These are phyloP conservation scores for Diplotaxis tenuifolia DNA, from an alignment of 345 rosid species.

Conservation along the genomic window DNA sequence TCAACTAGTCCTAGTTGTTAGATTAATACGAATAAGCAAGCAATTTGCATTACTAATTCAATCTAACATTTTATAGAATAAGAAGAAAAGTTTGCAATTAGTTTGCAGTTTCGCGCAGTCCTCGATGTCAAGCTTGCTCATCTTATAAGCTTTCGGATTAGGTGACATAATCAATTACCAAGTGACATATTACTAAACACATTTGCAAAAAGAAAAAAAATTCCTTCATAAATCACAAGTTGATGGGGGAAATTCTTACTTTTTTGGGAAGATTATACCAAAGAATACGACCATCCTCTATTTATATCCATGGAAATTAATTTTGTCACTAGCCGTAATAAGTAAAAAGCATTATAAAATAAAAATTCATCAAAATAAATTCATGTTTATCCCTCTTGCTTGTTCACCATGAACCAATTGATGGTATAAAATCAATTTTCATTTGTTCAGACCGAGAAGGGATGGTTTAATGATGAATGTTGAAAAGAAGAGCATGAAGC, in stretches of 20 bases:
- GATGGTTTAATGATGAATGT: not conserved
- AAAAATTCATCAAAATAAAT: not conserved
- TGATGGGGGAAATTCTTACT: not conserved
- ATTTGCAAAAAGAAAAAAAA: not conserved
- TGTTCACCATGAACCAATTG: not conserved
- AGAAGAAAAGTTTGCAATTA: not conserved
- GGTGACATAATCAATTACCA: not conserved
- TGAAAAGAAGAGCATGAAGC: not conserved
- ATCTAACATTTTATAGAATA: conserved; percentile 11
- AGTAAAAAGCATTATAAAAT: not conserved
- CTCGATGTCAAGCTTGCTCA: conserved; percentile 28
- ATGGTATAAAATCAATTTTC: not conserved
- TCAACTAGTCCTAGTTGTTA: conserved; percentile 34
- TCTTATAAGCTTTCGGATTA: conserved; percentile 18
- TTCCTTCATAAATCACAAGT: conserved; percentile 2
- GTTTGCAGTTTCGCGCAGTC: conserved; percentile 9
- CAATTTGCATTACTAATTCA: conserved; percentile 26
- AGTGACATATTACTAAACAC: not conserved
- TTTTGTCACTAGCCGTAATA: not conserved
- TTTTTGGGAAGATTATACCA: not conserved
- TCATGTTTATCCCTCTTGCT: not conserved
- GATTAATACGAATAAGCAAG: conserved; percentile 21
- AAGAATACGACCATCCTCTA: not conserved
- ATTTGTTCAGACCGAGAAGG: not conserved
- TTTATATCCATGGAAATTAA: not conserved